Base-by-base conservation (phyloP, 2,329 filamentous ascomycete species). In the Ophiognomonia clavigignenti-juglandacearum region DNA sequence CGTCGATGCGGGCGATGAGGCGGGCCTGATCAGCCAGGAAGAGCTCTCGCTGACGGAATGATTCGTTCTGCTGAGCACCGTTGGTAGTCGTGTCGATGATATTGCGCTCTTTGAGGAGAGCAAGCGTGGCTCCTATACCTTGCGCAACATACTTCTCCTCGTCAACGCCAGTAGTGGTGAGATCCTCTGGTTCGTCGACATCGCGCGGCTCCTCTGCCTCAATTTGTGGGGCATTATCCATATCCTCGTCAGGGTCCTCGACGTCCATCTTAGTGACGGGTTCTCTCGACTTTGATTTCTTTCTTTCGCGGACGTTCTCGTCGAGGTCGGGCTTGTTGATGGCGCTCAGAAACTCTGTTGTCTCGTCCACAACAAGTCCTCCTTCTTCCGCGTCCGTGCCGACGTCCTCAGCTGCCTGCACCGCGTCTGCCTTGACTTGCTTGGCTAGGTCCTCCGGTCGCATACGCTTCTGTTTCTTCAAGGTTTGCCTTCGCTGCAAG, bases 291-390 rank as follows among this genome's bases (percentile, higher is more conserved):
- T 64, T 71, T 50, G 65, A 63, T 59, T 65, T 75, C 59, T 62
- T 47, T 23, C 57, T 73, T 53, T 59, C 76, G 67, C 65, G 86
- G 69, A 61, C 76, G 13, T 74, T 71, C 46, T 79, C 74, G 3
- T 75, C 70, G 7, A 75, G 72, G 18, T 73, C 77, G 13, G 84
- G 80, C 49, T 85, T 86, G 60, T 85, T 86, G 46, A 98, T 68
- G 45, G 89, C 89, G 22, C 90, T 86, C 24, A 98, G 86, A 58
- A 98, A 98, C 58, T 96, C 91, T 0, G 90, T 90, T 1, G 92
- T 96, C 61, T 96, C 93, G 51, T 96, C 92, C 48, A 98, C 91
- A n/a, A 96, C 79, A 2, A 98, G 72, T 2, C 90, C 92, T 24
- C 68, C 69, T 3, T 58, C 61, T 34, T 67, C 62, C 4, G 50